These are phyloP conservation scores for Neoconidiobolus thromboides DNA, from an alignment of 371 early-diverging fungal species.

Conservation along the genomic window DNA sequence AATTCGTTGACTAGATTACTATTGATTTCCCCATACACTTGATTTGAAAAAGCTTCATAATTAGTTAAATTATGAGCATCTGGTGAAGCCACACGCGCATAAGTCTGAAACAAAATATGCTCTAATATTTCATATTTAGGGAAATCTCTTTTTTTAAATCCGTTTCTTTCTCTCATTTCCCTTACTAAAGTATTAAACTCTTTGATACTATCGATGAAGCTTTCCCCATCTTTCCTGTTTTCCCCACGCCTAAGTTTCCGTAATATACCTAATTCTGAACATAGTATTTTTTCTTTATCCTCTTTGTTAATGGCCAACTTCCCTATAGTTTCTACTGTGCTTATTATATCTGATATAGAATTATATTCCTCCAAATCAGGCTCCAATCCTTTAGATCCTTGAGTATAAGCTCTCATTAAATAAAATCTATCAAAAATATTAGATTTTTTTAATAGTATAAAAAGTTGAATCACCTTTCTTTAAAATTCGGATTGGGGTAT, in stretches of 20 bases:
- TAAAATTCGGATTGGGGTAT: background rate
- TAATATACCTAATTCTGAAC: background rate
- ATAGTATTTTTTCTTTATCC: background rate
- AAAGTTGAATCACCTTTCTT: background rate
- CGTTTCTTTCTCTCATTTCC: slow-evolving; percentile 17
- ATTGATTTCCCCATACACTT: slow-evolving; percentile 91
- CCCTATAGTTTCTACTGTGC: background rate
- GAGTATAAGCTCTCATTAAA: background rate
- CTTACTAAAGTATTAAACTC: slow-evolving; percentile 47
- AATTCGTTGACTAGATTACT: slow-evolving; percentile 66
- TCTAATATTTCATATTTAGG: slow-evolving; percentile 49
- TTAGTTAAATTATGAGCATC: slow-evolving; percentile 58
- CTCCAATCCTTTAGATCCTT: background rate
- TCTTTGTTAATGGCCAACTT: background rate
- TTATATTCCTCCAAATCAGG: background rate
- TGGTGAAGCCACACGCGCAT: slow-evolving; percentile 71
- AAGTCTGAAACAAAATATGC: slow-evolving; percentile 74
- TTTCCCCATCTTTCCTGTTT: background rate
- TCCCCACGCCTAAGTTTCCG: background rate
- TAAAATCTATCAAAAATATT: background rate
- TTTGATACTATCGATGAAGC: slow-evolving; percentile 37
- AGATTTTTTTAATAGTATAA: background rate
- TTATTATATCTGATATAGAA: background rate
- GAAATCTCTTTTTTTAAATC: slow-evolving; percentile 16
- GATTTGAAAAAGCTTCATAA: slow-evolving; percentile 81